Conservation (phyloP, 2,329 filamentous ascomycete species). For the Sporothrix humicola region DNA sequence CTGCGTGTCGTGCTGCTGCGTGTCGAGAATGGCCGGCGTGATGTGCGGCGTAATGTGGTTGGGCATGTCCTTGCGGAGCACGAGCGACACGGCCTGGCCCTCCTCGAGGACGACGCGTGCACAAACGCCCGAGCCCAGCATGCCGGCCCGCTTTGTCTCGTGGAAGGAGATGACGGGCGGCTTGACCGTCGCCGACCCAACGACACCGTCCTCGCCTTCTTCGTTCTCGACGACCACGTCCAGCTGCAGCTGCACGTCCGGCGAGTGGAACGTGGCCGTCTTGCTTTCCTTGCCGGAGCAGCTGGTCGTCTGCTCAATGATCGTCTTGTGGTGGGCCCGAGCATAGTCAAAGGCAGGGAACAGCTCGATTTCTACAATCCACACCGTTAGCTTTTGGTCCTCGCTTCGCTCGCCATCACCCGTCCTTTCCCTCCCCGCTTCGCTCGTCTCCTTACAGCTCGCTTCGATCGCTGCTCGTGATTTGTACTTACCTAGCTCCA, state of each 20-base stretch:
- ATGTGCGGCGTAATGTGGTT: conserved; percentile 64
- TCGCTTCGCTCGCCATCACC: neutral
- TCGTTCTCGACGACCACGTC: conserved; percentile 63
- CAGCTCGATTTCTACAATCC: conserved; percentile 63
- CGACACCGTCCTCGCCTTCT: conserved; percentile 58
- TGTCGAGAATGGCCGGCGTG: conserved; percentile 62
- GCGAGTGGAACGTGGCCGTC: conserved; percentile 66
- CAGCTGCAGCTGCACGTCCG: conserved; percentile 65
- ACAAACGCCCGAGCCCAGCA: conserved; percentile 67
- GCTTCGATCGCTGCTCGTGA: neutral
- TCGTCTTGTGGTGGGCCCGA: conserved; percentile 64
- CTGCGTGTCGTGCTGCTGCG: conserved; percentile 71
- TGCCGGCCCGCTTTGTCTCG: conserved; percentile 57
- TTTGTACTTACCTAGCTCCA: conserved; percentile 59
- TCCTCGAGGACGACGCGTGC: conserved; percentile 65
- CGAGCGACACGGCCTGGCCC: conserved; percentile 71
- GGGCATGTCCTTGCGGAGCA: conserved; percentile 67
- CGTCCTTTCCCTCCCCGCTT: neutral
- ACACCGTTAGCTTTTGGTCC: neutral
- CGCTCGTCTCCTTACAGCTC: neutral
- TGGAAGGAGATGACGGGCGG: conserved; percentile 62
- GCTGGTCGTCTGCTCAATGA: conserved; percentile 55
- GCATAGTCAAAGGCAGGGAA: conserved; percentile 78
- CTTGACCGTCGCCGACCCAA: conserved; percentile 46
- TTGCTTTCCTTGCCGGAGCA: conserved; percentile 56